Conservation (phyloP, 805 yeast species). For the Schwanniomyces polymorphus region DNA sequence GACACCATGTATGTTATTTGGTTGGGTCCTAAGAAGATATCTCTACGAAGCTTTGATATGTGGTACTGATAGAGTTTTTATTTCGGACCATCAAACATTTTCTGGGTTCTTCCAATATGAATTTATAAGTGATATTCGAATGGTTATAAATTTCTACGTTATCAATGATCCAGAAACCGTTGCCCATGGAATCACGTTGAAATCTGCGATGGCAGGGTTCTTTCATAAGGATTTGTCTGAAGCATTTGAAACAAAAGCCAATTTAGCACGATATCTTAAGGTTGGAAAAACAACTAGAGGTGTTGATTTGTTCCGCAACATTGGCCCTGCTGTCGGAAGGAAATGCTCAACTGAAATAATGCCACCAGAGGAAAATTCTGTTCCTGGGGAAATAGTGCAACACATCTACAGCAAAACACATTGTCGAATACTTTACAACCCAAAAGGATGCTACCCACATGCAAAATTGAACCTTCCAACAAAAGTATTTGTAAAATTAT, state of each 20-base stretch:
- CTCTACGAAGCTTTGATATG: background rate
- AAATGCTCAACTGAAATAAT: no score
- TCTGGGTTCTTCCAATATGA: conserved; percentile 4
- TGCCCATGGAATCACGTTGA: conserved; percentile 2
- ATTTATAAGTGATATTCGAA: background rate
- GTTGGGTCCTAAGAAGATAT: background rate
- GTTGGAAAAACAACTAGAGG: background rate
- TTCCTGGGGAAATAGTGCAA: background rate
- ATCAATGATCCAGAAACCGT: conserved; percentile 4
- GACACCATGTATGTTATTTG: background rate
- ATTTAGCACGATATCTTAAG: background rate
- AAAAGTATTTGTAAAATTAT: background rate
- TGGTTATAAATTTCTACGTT: conserved; percentile 2
- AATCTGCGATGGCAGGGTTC: conserved; percentile 5
- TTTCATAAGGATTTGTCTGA: conserved; percentile 1
- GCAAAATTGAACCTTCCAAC: background rate
- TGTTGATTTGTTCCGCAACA: no score
- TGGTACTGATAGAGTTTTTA: background rate
- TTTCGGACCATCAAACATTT: conserved; percentile 1
- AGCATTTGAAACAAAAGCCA: background rate
- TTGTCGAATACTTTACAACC: conserved; percentile 1
- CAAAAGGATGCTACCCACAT: background rate
- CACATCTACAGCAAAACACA: background rate
- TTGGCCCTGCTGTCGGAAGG: no score
- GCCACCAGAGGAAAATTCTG: no score